Evolutionary conservation across 2,329 filamentous ascomycete genomes (phyloP), one percentile per base, ranked within the genome.

Genomic region (Exophiala mesophila): DNA sequence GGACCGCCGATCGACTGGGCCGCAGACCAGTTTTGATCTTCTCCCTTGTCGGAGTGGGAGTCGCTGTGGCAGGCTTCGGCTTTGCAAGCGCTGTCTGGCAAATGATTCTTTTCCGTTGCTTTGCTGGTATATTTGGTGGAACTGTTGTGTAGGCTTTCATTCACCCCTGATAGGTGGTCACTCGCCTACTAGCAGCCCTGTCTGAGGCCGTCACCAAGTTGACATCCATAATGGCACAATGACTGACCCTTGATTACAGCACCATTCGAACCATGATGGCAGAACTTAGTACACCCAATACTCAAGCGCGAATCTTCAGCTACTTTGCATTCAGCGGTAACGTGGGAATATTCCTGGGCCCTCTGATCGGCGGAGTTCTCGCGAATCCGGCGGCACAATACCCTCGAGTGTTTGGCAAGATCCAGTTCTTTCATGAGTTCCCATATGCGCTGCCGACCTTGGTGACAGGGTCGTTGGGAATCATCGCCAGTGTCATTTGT

Each of bases 271-370:
- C 85, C 5, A 88, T 90, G 82, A 71, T 90, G 20, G 76, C 77
- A 13, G 86, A 92, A 63, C 78, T 81, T 53, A 83, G 78, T 60
- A 85, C 81, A 0, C 65, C 74, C 4, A 72, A 76, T 49, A 88
- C 81, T 0, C 85, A 89, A 62, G 85, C 85, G 0, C 67, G 73
- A 19, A 79, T 82, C 0, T 92, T 89, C 57, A 81, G 81, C 56
- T 84, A 79, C 69, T 89, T 89, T 58, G 83, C 84, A 7, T 86
- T 90, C 57, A 70, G 76, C 0, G 78, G 79, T 3, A 90, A 90
- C 52, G 16, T 89, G 6, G 86, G 86, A 3, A 79, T 90, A 32
- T 79, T 87, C 44, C 20, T 87, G 2, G 86, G 85, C 0, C 83
- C 85, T 2, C 56, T 86, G 6, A 57, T 88, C 15, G 70, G 85